Conservation (phyloP, 495 filamentous ascomycete genomes). For the Astrothelium subdiscretum region DNA sequence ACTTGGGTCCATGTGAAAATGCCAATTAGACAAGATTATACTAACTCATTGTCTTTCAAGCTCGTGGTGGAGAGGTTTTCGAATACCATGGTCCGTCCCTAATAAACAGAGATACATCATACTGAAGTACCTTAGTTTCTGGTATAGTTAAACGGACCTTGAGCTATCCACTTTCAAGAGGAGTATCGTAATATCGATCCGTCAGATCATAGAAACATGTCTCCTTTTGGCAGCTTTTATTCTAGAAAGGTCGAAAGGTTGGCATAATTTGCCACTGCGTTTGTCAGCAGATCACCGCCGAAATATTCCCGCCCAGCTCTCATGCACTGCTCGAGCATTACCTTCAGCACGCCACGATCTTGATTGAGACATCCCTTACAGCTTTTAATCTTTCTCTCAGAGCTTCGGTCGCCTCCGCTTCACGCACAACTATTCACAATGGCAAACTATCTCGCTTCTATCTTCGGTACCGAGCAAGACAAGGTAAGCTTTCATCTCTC, state of each 20-base stretch:
- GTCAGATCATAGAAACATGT: too few species aligned
- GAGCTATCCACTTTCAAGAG: too few species aligned
- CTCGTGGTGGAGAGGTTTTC: too few species aligned
- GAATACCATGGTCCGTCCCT: too few species aligned
- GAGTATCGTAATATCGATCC: too few species aligned
- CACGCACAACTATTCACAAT: constrained; percentile 29
- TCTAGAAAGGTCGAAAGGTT: constrained; percentile 1
- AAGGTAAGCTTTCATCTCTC: constrained; percentile 42
- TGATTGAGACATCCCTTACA: not conserved
- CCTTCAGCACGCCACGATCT: not conserved
- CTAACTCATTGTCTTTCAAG: too few species aligned
- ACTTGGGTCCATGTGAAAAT: too few species aligned
- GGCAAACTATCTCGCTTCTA: constrained; percentile 98
- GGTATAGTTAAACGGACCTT: too few species aligned
- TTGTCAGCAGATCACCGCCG: constrained; percentile 1
- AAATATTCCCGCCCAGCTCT: not conserved
- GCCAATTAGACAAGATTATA: too few species aligned
- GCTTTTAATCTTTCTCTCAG: not conserved
- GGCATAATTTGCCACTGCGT: not conserved
- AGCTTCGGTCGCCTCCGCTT: not conserved
- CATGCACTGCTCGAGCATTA: not conserved
- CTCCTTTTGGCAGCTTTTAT: too few species aligned
- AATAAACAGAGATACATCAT: too few species aligned
- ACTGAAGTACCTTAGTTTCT: too few species aligned
- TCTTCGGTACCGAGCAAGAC: constrained; percentile 99